Percentiles rank a stretch among this genome's conserved stretches.
phyloP scores from a whole-genome alignment of 371 early-diverging fungal genomes.

The Lichtheimia hyalospora region DNA sequence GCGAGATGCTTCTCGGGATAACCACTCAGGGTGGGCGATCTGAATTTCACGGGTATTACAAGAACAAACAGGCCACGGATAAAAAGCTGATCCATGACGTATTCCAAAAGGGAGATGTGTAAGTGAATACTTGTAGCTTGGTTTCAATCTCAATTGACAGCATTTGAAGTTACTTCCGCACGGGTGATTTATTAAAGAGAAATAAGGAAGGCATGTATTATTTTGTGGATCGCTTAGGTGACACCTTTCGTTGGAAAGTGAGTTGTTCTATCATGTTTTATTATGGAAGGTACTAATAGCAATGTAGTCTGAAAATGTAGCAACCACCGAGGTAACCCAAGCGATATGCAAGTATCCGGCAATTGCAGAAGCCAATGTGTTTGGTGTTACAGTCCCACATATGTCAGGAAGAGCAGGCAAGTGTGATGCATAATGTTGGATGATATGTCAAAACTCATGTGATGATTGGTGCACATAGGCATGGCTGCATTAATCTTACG shows the following conservation, averaged over 20 bases:
- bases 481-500: constrained; percentile 65
- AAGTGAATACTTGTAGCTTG: background rate
- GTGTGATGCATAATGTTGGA: background rate
- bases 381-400: constrained; percentile 51
- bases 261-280: too few species aligned
- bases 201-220: constrained; percentile 61
- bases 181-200: constrained; percentile 63
- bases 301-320: constrained; percentile 66
- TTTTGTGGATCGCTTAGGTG: constrained; percentile 78
- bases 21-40: constrained; percentile 17
- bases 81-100: constrained; percentile 46
- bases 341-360: constrained; percentile 55
- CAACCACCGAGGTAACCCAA: constrained; percentile 65
- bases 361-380: constrained; percentile 63
- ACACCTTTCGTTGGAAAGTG: constrained; percentile 72
- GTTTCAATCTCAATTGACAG: background rate
- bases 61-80: constrained; percentile 43
- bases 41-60: constrained; percentile 42
- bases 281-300: too few species aligned
- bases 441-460: constrained; percentile 33
- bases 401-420: constrained; percentile 70
- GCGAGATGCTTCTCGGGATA: constrained; percentile 46
- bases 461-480: constrained; percentile 55
- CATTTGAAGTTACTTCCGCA: constrained; percentile 50
- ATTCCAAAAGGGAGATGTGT: constrained; percentile 28